Base-by-base conservation (phyloP, 1,284 basidiomycete genomes). In the Coniferiporia sulphurascens region DNA sequence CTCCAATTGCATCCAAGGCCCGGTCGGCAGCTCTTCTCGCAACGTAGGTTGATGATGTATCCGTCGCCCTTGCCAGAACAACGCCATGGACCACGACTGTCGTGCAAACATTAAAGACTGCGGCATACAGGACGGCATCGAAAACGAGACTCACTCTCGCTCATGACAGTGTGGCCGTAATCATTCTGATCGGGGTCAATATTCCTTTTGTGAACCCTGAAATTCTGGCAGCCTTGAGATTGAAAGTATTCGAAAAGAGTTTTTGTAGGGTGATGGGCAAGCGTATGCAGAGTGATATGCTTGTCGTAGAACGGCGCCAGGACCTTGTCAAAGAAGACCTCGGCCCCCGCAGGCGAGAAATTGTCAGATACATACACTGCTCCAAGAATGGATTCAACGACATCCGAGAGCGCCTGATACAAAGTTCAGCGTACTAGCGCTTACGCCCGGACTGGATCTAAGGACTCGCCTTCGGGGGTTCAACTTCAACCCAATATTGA, bases 401-500 rank as follows among this genome's bases (percentile, higher is more conserved):
- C 76, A 69, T 92, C 89, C 5, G 87, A 87, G 17, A 91, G 75
- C 12, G 77, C 79, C 89, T 89, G 19, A 8, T 19, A 32, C 10
- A 38, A 19, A 35, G n/a, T 22, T 52, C 34, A 52, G 35, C 35
- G 19, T 19, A n/a, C 12, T 41, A 6, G 19, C 17, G 67, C 21
- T 54, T 45, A 55, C 9, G 35, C 48, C 41, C 34, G 52, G 22
- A 45, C 45, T 10, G 43, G n/a, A 51, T 17, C 17, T 45, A 35
- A 34, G 1, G 22, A 51, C 62, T 34, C 64, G 86, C 90, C 77
- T 93, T 93, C 0, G 90, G 91, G 44, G 87, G 79, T 51, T 89
- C 83, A 35, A 87, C 69, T 34, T 85, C 84, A 9, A 82, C 73
- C 91, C 91, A 93, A 70, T 87, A 91, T 66, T 91, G 88, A 2